Conservation (phyloP, 2,329 filamentous ascomycete genomes). For the Neonectria coccinea region DNA sequence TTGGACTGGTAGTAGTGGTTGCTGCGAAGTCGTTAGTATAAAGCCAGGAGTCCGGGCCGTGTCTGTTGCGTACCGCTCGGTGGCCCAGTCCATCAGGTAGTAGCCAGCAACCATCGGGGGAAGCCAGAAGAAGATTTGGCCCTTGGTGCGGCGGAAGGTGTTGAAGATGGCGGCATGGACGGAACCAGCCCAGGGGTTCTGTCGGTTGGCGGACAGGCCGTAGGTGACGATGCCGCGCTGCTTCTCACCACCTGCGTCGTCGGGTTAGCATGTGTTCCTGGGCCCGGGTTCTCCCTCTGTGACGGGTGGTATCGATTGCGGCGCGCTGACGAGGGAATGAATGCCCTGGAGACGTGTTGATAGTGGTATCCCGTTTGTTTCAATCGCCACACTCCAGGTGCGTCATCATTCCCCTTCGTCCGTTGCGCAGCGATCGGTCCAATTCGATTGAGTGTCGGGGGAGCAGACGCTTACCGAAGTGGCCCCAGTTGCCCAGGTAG, state of each 20-base stretch:
- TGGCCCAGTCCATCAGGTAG: slow-evolving; percentile 89
- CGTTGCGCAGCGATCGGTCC: slow-evolving; percentile 37
- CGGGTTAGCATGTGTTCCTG: slow-evolving; percentile 38
- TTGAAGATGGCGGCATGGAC: slow-evolving; percentile 92
- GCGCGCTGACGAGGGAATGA: background rate
- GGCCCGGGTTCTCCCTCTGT: background rate
- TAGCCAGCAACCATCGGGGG: slow-evolving; percentile 85
- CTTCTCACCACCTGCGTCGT: slow-evolving; percentile 64
- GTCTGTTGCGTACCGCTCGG: slow-evolving; percentile 76
- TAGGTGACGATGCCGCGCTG: slow-evolving; percentile 77
- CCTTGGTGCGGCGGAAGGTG: slow-evolving; percentile 85
- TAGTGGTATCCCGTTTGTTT: slow-evolving; percentile 2
- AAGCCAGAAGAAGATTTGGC: slow-evolving; percentile 89
- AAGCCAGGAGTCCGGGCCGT: background rate
- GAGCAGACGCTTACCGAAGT: slow-evolving; percentile 71
- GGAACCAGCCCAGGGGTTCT: slow-evolving; percentile 85
- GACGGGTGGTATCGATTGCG: slow-evolving; percentile 9
- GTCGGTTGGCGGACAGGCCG: slow-evolving; percentile 86
- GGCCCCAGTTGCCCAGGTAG: slow-evolving; percentile 80
- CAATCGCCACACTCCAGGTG: slow-evolving; percentile 35
- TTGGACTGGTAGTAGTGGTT: slow-evolving; percentile 88
- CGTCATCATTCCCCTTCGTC: slow-evolving; percentile 39
- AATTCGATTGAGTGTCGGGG: slow-evolving; percentile 36
- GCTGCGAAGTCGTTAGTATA: slow-evolving; percentile 56
- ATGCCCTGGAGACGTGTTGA: slow-evolving; percentile 12